These are phyloP conservation scores for Penicillium canariense DNA, from an alignment of 495 filamentous ascomycete genomes.

Conservation along the genomic window DNA sequence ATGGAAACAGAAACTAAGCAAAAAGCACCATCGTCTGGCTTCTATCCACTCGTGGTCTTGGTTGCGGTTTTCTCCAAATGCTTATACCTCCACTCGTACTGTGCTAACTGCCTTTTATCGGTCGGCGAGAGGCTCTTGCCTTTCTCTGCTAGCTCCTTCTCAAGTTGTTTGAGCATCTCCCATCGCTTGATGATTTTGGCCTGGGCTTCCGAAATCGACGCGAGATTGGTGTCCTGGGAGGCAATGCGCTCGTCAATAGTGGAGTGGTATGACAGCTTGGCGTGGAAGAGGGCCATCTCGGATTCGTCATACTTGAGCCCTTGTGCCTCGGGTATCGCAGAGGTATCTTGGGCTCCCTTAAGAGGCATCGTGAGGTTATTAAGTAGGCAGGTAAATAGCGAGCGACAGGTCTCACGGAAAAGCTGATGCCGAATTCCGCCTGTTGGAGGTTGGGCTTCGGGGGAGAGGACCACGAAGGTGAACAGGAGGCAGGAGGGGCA, in stretches of 20 bases:
- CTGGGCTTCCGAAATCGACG: slow-evolving; percentile 39
- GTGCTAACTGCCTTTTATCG: slow-evolving; percentile 37
- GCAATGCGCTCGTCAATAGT: slow-evolving; percentile 40
- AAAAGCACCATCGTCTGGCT: slow-evolving; percentile 14
- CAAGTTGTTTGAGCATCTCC: slow-evolving; percentile 39
- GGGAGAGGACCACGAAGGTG: background rate
- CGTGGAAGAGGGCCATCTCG: slow-evolving; percentile 44
- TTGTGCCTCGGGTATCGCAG: slow-evolving; percentile 35
- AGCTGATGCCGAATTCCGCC: background rate
- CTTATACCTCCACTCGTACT: slow-evolving; percentile 43
- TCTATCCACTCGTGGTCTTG: slow-evolving; percentile 14
- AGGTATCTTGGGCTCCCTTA: slow-evolving; percentile 24
- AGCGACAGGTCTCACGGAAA: background rate
- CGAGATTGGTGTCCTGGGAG: slow-evolving; percentile 35
- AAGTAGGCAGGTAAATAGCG: background rate
- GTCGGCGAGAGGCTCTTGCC: slow-evolving; percentile 31
- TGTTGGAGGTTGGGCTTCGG: background rate
- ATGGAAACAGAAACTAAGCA: background rate
- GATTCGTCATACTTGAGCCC: slow-evolving; percentile 45
- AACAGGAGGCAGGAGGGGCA: background rate
- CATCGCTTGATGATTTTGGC: slow-evolving; percentile 38
- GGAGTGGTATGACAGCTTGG: slow-evolving; percentile 39
- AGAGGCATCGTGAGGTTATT: slow-evolving; percentile 23
- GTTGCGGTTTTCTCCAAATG: slow-evolving; percentile 36
- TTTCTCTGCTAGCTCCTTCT: slow-evolving; percentile 38